Evolutionary conservation across 2,329 filamentous ascomycete species (phyloP).

Genomic region (Phaeosphaeria sp.): DNA sequence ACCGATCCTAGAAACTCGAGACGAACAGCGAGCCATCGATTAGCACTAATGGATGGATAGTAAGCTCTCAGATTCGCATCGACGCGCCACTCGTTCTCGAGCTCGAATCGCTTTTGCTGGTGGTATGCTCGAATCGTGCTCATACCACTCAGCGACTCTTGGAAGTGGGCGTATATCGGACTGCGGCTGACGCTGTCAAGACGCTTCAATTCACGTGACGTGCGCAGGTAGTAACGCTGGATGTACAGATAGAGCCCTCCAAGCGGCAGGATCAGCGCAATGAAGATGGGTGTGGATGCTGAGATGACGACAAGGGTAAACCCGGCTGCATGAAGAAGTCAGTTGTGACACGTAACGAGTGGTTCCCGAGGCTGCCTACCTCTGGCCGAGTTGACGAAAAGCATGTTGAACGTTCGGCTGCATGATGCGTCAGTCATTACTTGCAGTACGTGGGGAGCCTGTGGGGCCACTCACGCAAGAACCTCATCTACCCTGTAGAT

Average conservation of each 20-base stretch:
- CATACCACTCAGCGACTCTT: conserved; percentile 92
- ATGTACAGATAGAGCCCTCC: conserved; percentile 86
- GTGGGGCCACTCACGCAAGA: conserved; percentile 65
- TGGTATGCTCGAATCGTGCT: conserved; percentile 95
- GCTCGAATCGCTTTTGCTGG: conserved; percentile 83
- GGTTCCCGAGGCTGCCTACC: conserved; percentile 45
- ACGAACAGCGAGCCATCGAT: conserved; percentile 89
- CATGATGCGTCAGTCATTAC: conserved; percentile 33
- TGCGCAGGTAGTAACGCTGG: conserved; percentile 95
- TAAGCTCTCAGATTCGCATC: conserved; percentile 94
- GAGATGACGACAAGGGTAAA: conserved; percentile 92
- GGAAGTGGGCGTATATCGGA: conserved; percentile 97
- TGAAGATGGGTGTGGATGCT: conserved; percentile 78
- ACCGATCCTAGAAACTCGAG: conserved; percentile 94
- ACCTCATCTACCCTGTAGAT: conserved; percentile 89
- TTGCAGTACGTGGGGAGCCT: conserved; percentile 1
- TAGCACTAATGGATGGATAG: conserved; percentile 92
- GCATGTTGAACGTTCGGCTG: conserved; percentile 92
- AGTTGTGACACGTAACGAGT: conserved; percentile 18
- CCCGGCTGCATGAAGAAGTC: conserved; percentile 51
- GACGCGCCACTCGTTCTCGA: conserved; percentile 97
- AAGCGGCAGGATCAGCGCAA: conserved; percentile 81
- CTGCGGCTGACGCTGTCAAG: conserved; percentile 94
- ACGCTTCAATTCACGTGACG: conserved; percentile 94
- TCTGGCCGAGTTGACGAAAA: conserved; percentile 59